Evolutionary conservation across 331 rosid species (phyloP).

Genomic region (Dryas integrifolia): DNA sequence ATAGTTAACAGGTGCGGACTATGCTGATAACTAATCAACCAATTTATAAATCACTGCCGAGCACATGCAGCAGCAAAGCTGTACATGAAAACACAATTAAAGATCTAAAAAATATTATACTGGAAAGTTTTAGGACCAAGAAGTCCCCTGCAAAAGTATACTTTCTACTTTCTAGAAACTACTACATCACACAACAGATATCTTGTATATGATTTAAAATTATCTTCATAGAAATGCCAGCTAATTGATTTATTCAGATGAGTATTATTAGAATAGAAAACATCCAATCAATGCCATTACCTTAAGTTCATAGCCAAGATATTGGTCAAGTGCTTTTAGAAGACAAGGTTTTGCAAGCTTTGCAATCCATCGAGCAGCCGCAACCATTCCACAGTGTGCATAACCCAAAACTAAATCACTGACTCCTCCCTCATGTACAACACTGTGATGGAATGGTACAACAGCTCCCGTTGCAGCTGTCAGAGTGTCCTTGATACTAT

Average conservation of each 20-base stretch:
- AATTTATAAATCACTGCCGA: neutral
- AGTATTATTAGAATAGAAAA: neutral
- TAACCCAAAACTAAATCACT: constrained; percentile 84
- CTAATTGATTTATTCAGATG: neutral
- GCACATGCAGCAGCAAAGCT: neutral
- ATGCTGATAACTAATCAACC: constrained; percentile 8
- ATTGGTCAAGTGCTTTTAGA: constrained; percentile 52
- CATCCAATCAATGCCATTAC: constrained; percentile 29
- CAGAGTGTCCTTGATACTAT: constrained; percentile 92
- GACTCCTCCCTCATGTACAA: constrained; percentile 81
- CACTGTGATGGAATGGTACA: constrained; percentile 88
- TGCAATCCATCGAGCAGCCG: constrained; percentile 98
- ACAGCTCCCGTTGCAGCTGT: constrained; percentile 91
- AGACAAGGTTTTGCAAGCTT: constrained; percentile 80
- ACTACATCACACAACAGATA: neutral
- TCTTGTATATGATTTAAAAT: neutral
- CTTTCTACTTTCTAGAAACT: constrained; percentile 3
- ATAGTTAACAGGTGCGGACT: neutral
- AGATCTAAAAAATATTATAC: neutral
- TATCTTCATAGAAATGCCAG: neutral
- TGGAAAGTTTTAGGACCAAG: neutral
- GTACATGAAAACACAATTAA: neutral
- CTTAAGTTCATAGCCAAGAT: constrained; percentile 70
- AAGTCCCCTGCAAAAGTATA: neutral
- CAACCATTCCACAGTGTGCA: constrained; percentile 98